These are phyloP conservation scores for Meyerozyma athensensis DNA, from an alignment of 1,139 yeast species.

Conservation along the genomic window DNA sequence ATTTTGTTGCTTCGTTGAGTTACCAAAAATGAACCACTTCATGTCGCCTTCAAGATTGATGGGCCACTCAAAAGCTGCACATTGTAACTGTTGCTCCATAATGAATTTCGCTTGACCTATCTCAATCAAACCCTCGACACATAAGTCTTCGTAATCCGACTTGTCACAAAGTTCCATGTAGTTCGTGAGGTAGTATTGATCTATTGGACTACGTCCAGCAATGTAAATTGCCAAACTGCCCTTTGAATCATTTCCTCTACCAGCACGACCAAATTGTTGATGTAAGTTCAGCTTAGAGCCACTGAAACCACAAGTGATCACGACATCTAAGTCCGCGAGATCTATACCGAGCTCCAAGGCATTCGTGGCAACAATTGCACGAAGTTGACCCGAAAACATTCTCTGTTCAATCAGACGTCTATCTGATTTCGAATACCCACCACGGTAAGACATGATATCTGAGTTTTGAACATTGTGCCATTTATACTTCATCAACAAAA, in stretches of 20 bases:
- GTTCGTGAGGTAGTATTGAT: conserved; percentile 74
- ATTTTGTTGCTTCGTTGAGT: conserved; percentile 14
- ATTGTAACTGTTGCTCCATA: conserved; percentile 80
- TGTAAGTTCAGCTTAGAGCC: conserved; percentile 78
- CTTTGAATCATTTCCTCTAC: conserved; percentile 69
- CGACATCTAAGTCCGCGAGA: conserved; percentile 88
- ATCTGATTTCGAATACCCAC: conserved; percentile 86
- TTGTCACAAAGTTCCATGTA: conserved; percentile 58
- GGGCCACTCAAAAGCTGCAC: conserved; percentile 89
- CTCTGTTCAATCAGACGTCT: conserved; percentile 81
- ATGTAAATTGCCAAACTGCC: conserved; percentile 70
- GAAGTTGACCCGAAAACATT: conserved; percentile 80
- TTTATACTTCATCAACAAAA: conserved; percentile 25
- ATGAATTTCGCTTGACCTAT: conserved; percentile 35
- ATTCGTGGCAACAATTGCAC: conserved; percentile 90
- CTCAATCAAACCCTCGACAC: conserved; percentile 37
- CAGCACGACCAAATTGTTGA: conserved; percentile 97
- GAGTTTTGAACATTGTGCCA: conserved; percentile 29
- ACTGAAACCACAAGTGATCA: conserved; percentile 89
- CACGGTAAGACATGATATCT: conserved; percentile 87
- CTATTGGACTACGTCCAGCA: conserved; percentile 81
- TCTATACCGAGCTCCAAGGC: conserved; percentile 95
- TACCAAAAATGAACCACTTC: conserved; percentile 45
- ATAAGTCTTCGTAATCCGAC: conserved; percentile 36
- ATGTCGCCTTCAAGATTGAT: conserved; percentile 48